phyloP scores from a whole-genome alignment of 805 yeast genomes.

The Kuraishia hungarica region DNA sequence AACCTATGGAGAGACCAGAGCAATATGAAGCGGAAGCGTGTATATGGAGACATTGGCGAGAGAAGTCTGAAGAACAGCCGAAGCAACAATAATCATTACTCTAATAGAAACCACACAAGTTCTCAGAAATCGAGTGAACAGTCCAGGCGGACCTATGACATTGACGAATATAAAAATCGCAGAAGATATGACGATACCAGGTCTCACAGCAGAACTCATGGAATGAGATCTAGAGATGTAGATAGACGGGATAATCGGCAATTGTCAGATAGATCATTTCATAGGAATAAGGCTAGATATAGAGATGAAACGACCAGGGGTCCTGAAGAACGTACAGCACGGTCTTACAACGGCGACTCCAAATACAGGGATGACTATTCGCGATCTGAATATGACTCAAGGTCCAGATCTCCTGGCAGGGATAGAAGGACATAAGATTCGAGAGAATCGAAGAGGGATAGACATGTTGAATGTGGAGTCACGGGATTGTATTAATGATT shows the following conservation, averaged over 20 bases:
- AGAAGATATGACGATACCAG: background rate
- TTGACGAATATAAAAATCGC: background rate
- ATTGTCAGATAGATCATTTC: no score
- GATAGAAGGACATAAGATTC: background rate
- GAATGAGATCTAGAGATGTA: background rate
- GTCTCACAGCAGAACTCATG: background rate
- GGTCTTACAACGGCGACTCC: no score
- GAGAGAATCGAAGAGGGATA: background rate
- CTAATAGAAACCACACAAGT: background rate
- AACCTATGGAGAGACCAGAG: background rate
- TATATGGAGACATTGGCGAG: background rate
- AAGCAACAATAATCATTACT: background rate
- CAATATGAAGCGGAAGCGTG: background rate
- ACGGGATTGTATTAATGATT: no score
- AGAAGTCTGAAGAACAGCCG: background rate
- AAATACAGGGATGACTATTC: no score
- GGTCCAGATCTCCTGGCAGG: background rate
- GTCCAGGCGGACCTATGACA: background rate
- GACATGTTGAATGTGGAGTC: no score
- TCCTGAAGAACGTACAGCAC: no score
- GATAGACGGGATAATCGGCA: background rate
- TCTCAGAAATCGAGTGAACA: background rate
- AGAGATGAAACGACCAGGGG: no score
- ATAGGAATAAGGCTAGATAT: no score
- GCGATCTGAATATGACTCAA: no score